Evolutionary conservation across 1,284 basidiomycete genomes (phyloP), one percentile per base, ranked within the genome.

Genomic region (Veloporphyrellus conicus): DNA sequence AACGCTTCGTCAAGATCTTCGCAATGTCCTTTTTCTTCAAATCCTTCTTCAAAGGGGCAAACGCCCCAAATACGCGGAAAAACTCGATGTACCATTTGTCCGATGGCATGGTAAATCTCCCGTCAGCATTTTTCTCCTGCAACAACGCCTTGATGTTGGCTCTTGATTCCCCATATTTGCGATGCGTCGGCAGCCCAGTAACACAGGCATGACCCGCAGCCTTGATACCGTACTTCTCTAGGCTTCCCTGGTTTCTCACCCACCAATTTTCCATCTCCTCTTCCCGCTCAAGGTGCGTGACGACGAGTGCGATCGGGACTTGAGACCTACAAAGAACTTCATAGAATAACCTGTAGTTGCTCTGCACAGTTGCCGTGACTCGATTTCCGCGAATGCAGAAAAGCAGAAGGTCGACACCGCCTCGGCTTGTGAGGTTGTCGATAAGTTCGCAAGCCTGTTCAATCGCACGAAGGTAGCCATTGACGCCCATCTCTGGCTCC

Each of bases 231-330:
- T 58, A 55, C 28, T 45, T 62, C 7, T 58, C 54, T 6, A 65
- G 41, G 37, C 43, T 46, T 0, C 39, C 48, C 28, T 20, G n/a
- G 7, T 68, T 68, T 36, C 62, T 55, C 6, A 29, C 38, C 63
- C 67, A 68, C 63, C 67, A 65, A 11, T 35, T 10, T 22, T 68
- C 65, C 63, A 64, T 65, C 12, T 41, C 12, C 1, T 22, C 11
- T 25, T 73, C 69, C 8, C 59, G 47, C 47, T 74, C 72, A 3
- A 72, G 60, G 6, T 71, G 61, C 2, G 71, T 74, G 22, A 73
- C 50, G n/a, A 67, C 60, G 12, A 70, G 11, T 3, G 67, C 64
- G 48, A 71, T 60, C n/a, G 71, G 72, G 20, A 73, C 65, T 7
- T 49, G 32, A 9, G 55, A 53, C 20, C 55, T 53, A 48, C 67